Conservation (phyloP, 2,329 filamentous ascomycete species). For the Venturia asperata region DNA sequence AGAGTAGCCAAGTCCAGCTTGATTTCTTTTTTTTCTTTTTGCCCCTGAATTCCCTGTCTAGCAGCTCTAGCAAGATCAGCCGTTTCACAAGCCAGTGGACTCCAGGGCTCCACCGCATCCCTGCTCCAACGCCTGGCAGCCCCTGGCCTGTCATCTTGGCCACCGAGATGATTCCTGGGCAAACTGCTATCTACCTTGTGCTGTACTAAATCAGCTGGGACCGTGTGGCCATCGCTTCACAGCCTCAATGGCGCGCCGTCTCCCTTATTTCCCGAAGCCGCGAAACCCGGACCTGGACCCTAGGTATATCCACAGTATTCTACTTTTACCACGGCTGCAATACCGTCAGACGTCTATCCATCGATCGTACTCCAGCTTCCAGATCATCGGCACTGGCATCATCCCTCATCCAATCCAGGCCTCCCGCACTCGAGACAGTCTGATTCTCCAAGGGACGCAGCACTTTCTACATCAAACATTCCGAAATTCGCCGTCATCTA, state of each 20-base stretch:
- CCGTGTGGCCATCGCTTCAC: not conserved
- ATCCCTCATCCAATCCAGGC: not conserved
- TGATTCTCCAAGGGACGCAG: not conserved
- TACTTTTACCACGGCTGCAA: not conserved
- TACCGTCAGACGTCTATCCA: not conserved
- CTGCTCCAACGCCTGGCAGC: not conserved
- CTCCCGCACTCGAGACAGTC: not conserved
- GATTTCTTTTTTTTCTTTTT: not conserved
- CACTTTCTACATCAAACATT: not conserved
- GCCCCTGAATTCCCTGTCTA: not conserved
- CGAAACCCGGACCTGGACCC: not conserved
- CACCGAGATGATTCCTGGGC: not conserved
- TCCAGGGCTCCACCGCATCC: too few relatives aligned
- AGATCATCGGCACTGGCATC: conserved; percentile 2
- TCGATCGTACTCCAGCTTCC: not conserved
- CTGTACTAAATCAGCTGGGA: too few relatives aligned
- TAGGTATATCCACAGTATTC: too few relatives aligned
- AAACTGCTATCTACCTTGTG: too few relatives aligned
- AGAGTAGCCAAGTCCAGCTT: too few relatives aligned
- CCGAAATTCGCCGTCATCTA: not conserved
- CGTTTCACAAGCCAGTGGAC: not conserved
- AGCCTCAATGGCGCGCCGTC: not conserved
- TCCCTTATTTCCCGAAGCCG: not conserved
- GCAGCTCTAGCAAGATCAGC: not conserved
- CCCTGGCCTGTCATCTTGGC: not conserved